Evolutionary conservation across 2,329 filamentous ascomycete species (phyloP).

Genomic region (Pseudogymnoascus sp.): DNA sequence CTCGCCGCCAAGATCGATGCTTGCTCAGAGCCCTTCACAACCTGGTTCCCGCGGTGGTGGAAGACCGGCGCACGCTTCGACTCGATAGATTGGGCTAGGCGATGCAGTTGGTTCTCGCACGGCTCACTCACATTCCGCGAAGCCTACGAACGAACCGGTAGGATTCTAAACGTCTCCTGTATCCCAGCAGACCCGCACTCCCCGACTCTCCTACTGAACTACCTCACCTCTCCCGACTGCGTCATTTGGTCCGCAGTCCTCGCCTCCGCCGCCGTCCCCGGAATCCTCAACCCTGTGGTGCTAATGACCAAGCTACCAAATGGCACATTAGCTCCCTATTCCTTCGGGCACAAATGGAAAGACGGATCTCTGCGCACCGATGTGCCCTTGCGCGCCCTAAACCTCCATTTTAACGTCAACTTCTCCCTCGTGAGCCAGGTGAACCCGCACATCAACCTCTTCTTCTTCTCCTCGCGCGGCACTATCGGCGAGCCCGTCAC

Average conservation of each 20-base stretch:
- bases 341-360: constrained; percentile 99
- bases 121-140: constrained; percentile 92
- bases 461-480: constrained; percentile 94
- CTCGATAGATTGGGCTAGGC: constrained; percentile 79
- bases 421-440: constrained; percentile 86
- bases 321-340: constrained; percentile 77
- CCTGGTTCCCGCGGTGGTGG: constrained; percentile 83
- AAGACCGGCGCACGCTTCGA: constrained; percentile 90
- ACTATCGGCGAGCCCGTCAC: constrained; percentile 89
- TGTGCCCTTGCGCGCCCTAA: constrained; percentile 87
- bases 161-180: constrained; percentile 91
- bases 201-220: constrained; percentile 85
- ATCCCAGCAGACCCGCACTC: constrained; percentile 92
- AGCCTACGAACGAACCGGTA: constrained; percentile 86
- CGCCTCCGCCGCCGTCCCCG: constrained; percentile 89
- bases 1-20: constrained; percentile 79
- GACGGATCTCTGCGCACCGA: constrained; percentile 91
- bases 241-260: constrained; percentile 97
- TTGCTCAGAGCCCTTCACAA: constrained; percentile 67
- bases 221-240: constrained; percentile 89
- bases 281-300: constrained; percentile 90
- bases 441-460: constrained; percentile 96
- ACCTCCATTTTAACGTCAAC: constrained; percentile 96
- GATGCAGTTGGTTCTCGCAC: constrained; percentile 81
- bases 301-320: constrained; percentile 80